A percentile compares a stretch with the other conserved stretches of the same genome.
These are phyloP conservation scores for Penicillium sp. DNA, from an alignment of 2,329 filamentous ascomycete species.

Conservation along the genomic window DNA sequence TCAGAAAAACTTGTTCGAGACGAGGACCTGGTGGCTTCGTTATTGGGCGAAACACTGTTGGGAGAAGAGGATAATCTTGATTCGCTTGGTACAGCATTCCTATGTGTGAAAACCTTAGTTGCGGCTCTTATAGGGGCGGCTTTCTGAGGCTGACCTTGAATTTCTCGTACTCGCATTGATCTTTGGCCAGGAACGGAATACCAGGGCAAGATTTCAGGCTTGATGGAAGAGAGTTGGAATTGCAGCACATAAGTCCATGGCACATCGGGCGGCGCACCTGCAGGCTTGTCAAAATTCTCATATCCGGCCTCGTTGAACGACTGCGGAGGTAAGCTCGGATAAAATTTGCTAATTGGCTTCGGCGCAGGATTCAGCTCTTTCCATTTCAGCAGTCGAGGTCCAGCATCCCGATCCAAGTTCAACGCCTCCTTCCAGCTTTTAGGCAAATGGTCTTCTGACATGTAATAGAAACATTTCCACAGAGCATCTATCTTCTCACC, in stretches of 20 bases:
- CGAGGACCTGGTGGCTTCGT: neutral
- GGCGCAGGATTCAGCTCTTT: conserved; percentile 1
- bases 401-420: conserved; percentile 25
- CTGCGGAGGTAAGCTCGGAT: neutral
- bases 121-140: too few species aligned
- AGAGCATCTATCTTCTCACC: conserved; percentile 5
- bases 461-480: conserved; percentile 28
- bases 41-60: neutral
- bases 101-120: too few species aligned
- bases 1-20: neutral
- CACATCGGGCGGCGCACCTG: conserved; percentile 2
- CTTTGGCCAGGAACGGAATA: neutral
- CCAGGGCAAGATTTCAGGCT: neutral
- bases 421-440: conserved; percentile 12
- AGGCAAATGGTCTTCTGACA: conserved; percentile 19
- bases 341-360: conserved; percentile 5
- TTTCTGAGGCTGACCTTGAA: neutral
- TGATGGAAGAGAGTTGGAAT: neutral
- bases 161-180: neutral
- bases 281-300: neutral
- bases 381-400: conserved; percentile 31
- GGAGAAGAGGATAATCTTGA: neutral
- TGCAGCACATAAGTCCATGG: neutral
- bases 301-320: neutral
- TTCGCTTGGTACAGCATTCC: too few species aligned